Base-by-base conservation (phyloP, 305 asterid species). In the Plantago rigida region DNA sequence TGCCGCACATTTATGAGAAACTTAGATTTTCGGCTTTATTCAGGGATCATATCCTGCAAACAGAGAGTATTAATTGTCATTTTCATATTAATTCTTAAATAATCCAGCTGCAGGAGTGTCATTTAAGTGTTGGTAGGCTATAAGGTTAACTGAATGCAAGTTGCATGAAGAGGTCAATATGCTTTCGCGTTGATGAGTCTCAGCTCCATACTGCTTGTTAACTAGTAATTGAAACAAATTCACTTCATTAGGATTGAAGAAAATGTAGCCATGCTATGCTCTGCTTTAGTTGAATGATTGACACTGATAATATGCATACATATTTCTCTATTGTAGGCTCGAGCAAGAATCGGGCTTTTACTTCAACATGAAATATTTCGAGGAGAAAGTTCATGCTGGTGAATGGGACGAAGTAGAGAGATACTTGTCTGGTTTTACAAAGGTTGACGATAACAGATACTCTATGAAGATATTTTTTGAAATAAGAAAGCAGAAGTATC, bases 381-480 rank as follows among this genome's bases (percentile, higher is more conserved):
- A 86, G 77, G 95, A 86, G 87, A 82, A 77, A 73, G 92, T 86
- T 11, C 84, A 82, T 67, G 85, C 88, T 9, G 95, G 95, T 63
- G 93, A 86, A 68, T 86, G 93, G 95, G 92, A 86, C 0, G 95
- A 86, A 62, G 89, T 86, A 55, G 95, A 86, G 89, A 86, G 84
- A 56, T 86, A 86, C 75, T 77, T 86, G 63, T 86, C 95, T 36
- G 92, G 95, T 53, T 86, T 83, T 70, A 86, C 95, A 8, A 86
- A 86, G 72, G 95, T 86, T 46, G 95, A 86, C 50, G 95, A 86
- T 68, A 86, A 86, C 67, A 71, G 95, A 75, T 86, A 86, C 79
- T 86, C 95, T 2, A 86, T 86, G 95, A 86, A 86, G 84, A 86
- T 86, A 60, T 86, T 83, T 71, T 86, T 86, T 19, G 95, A 86